Evolutionary conservation across 2,329 filamentous ascomycete species (phyloP).

Genomic region (Nigrograna mackinnonii): DNA sequence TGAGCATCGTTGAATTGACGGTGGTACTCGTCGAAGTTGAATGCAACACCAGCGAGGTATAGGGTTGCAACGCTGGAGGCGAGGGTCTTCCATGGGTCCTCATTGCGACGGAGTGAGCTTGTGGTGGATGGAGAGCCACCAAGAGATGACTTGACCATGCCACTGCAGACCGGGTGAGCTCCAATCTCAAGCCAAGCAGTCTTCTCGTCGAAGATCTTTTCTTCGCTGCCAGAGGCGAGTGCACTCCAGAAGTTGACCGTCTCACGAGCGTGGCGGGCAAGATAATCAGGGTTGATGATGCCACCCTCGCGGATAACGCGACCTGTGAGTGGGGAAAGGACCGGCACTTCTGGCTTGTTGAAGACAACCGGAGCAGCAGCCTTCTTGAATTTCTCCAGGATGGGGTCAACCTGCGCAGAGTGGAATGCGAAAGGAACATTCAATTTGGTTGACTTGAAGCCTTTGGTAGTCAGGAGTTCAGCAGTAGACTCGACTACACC

Average conservation of each 20-base stretch:
- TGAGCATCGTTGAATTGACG: constrained; percentile 62
- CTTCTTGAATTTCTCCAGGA: constrained; percentile 63
- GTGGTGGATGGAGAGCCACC: constrained; percentile 58
- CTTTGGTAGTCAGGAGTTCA: constrained; percentile 53
- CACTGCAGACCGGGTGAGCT: constrained; percentile 71
- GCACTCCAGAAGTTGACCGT: constrained; percentile 71
- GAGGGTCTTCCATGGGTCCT: constrained; percentile 68
- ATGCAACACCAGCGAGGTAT: constrained; percentile 62
- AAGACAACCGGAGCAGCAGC: constrained; percentile 59
- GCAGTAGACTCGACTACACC: constrained; percentile 61
- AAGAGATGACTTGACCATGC: constrained; percentile 69
- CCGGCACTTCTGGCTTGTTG: constrained; percentile 60
- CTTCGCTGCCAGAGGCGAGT: constrained; percentile 61
- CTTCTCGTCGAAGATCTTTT: constrained; percentile 65
- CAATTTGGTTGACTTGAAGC: constrained; percentile 65
- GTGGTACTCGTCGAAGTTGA: constrained; percentile 75
- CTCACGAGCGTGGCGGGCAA: constrained; percentile 67
- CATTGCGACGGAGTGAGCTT: constrained; percentile 65
- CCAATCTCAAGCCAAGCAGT: constrained; percentile 75
- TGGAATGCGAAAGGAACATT: constrained; percentile 71
- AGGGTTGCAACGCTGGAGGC: constrained; percentile 61
- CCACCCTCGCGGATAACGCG: constrained; percentile 62
- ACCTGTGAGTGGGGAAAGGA: constrained; percentile 70
- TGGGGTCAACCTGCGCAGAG: constrained; percentile 66
- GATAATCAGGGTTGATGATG: constrained; percentile 63